Evolutionary conservation across 495 filamentous ascomycete genomes (phyloP), one percentile per base, ranked within the genome.

Genomic region (Xylaria telfairii): DNA sequence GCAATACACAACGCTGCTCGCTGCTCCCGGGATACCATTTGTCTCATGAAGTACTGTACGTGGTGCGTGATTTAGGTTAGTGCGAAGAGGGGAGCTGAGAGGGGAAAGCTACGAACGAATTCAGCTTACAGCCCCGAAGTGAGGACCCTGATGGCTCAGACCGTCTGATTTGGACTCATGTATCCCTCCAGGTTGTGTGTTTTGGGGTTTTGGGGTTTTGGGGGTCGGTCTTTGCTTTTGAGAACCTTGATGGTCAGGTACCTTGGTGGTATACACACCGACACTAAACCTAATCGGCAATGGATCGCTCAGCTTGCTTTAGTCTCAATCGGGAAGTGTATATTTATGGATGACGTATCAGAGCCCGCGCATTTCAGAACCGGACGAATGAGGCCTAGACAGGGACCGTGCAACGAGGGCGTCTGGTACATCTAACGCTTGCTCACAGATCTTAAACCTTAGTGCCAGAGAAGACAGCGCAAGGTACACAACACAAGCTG

Each of bases 181-280:
- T 47, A 21, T 30, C 39, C 34, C 37, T 54, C 51, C 17, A 54
- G 26, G 51, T 49, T 49, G n/a, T 30, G 51, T 54, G 51, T 30
- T 28, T 54, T 28, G 51, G 26, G 7, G 3, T 10, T 54, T 30
- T 54, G 26, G 7, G 3, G 3, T 54, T 30, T 54, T 6, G 51
- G 51, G 26, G 26, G 51, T 15, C 13, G 13, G 47, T 26, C 21
- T 53, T n/a, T n/a, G n/a, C n/a, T n/a, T 37, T 39, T 64, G 72
- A 73, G 72, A 71, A 78, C 76, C 76, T 54, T 72, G 76, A 76
- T 73, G 74, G 74, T 30, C 65, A 54, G 41, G 53, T 64, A 63
- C 41, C 44, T 37, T 46, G 46, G 37, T 19, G 59, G 34, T 62
- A 59, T 51, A 53, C 28, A n/a, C 2, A 4, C 2, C 4, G 12